A percentile compares a stretch with the other conserved stretches of the same genome.
phyloP scores from a whole-genome alignment of 768 basidiomycete genomes.

The Filobasidium wieringae region DNA sequence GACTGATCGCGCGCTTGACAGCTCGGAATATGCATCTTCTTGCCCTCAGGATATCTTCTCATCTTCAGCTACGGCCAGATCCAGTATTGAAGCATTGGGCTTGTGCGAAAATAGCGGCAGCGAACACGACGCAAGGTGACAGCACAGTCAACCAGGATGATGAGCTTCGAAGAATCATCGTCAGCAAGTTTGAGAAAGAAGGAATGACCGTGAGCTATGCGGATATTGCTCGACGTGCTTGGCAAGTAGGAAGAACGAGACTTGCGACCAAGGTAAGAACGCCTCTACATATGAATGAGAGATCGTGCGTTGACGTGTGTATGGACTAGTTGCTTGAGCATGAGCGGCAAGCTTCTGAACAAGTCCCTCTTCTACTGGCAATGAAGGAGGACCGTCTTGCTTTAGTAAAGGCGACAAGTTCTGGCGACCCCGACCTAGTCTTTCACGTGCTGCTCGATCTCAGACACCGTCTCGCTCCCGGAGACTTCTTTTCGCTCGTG shows the following conservation, averaged over 20 bases:
- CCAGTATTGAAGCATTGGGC: slow-evolving; percentile 93
- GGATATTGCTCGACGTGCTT: slow-evolving; percentile 84
- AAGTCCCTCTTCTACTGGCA: slow-evolving; percentile 77
- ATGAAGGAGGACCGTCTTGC: slow-evolving; percentile 94
- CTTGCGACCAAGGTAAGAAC: slow-evolving; percentile 66
- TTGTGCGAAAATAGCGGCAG: slow-evolving; percentile 70
- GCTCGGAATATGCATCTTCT: slow-evolving; percentile 81
- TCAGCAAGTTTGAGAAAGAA: slow-evolving; percentile 75
- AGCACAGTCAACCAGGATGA: slow-evolving; percentile 47
- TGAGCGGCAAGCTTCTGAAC: slow-evolving; percentile 75
- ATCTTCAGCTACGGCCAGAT: slow-evolving; percentile 70
- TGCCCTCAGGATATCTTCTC: slow-evolving; percentile 77
- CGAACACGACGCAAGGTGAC: slow-evolving; percentile 51
- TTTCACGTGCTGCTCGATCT: slow-evolving; percentile 87
- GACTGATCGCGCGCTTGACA: slow-evolving; percentile 69
- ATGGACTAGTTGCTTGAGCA: slow-evolving; percentile 66
- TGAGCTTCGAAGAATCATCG: slow-evolving; percentile 66
- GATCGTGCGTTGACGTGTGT: neutral
- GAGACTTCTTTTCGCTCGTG: slow-evolving; percentile 84
- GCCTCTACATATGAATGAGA: no score
- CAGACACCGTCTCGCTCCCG: slow-evolving; percentile 67
- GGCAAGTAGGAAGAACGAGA: slow-evolving; percentile 69
- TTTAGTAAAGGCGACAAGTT: slow-evolving; percentile 76
- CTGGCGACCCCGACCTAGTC: slow-evolving; percentile 90
- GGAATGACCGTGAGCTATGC: slow-evolving; percentile 77